Evolutionary conservation across 116 monocot genomes (phyloP), one percentile per base, ranked within the genome.

Genomic region (Posidonia oceanica): DNA sequence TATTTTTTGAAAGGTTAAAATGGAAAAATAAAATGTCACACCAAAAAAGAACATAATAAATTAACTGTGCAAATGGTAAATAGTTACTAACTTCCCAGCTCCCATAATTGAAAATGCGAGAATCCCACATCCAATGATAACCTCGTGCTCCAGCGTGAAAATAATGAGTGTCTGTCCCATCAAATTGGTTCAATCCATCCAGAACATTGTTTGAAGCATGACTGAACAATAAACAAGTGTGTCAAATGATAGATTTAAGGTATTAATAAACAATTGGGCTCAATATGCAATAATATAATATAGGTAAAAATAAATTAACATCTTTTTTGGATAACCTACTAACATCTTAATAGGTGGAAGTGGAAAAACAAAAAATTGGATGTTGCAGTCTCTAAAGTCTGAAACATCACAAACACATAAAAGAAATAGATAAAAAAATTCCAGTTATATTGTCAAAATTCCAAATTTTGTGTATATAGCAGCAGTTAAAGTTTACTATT

Each of bases 41-140:
- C 39, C 21, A 22, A 40, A 7, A n/a, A 51, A 38, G 20, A 66
- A 51, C 7, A 66, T 56, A 40, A 59, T 8, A 63, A 51, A 52
- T 52, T 53, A 41, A 55, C 14, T 56, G 14, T 54, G n/a, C 10
- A 66, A 15, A 14, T 44, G 10, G 5, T 53, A 42, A 71, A 48
- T 65, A 41, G 17, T 52, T 15, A 77, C 78, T 58, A 80, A 97
- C 97, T 76, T 98, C 97, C 92, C 97, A 92, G 75, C 71, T 98
- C 54, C 93, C 87, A 52, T 98, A 98, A 67, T 98, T 92, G 77
- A 98, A 98, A 71, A 93, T 84, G 39, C 87, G 87, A 71, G 97
- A 98, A 82, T 98, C 97, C 97, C 97, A 98, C 89, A 98, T 89
- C 97, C 97, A 98, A 75, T 98, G 97, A 77, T 92, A 82, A 14